Base-by-base conservation (phyloP, 2,329 filamentous ascomycete species). In the Alternaria panax region DNA sequence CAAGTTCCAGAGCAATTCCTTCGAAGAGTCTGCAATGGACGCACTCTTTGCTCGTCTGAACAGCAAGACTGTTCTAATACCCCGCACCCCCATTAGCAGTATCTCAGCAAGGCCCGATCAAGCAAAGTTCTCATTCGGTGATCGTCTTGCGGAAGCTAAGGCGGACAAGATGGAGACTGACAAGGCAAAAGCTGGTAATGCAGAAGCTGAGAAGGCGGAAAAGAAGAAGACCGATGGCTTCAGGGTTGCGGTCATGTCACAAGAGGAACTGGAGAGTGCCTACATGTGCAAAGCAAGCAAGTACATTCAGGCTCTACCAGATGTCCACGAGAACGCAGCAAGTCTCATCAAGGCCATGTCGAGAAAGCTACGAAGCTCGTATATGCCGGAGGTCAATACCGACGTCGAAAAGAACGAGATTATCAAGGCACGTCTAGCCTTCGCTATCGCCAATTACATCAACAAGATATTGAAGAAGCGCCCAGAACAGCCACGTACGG, bases 371-470 rank as follows among this genome's bases (percentile, higher is more conserved):
- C 62, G 52, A 5, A 42, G 22, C 25, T 46, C 63, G 12, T 68
- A 69, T 22, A 18, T 52, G n/a, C 48, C 55, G 9, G 12, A 53
- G 4, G 36, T 28, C 9, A 54, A 65, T 16, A 32, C 62, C 0
- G 48, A 41, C 8, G 32, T 48, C 3, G 57, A 52, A n/a, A 63
- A 57, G 6, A 51, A 58, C 3, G 66, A 70, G 8, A 53, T 48
- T 2, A 47, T 72, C 16, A 68, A 66, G 47, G 32, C 48, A 27
- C 64, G 66, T 6, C 71, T 65, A 16, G 60, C 59, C 8, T 64
- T 67, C 40, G 71, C 74, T 7, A 47, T 73, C 4, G 51, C 60
- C 18, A 63, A 48, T 8, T 70, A 68, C 38, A 24, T 74, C 51
- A 71, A 72, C 14, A 56, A 65, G 8, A 48, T 63, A 18, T 12